Evolutionary conservation across 1,284 basidiomycete genomes (phyloP).

Genomic region (Ustilago esculenta): DNA sequence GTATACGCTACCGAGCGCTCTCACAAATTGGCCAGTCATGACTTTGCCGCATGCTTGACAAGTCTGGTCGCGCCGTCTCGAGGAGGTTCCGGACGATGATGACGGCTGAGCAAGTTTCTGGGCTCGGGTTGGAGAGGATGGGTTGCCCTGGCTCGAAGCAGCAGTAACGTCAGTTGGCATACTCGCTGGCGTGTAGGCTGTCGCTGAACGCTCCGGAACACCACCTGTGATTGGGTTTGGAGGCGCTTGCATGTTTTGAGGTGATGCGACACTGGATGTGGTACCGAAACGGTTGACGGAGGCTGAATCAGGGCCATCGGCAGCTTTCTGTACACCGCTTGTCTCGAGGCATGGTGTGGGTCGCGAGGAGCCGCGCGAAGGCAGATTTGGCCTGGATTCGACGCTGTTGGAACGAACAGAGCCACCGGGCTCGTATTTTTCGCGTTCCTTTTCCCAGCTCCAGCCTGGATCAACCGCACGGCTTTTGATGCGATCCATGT

Average conservation of each 20-base stretch:
- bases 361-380: conserved; percentile 31
- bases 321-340: background rate
- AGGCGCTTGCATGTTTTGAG: conserved; percentile 27
- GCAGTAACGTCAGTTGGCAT: background rate
- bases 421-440: conserved; percentile 30
- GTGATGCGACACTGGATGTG: conserved; percentile 29
- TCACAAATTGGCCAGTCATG: conserved; percentile 92
- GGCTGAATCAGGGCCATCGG: conserved; percentile 3
- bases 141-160: background rate
- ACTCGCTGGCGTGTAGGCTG: background rate
- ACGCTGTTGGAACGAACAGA: conserved; percentile 38
- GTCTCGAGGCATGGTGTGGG: conserved; percentile 37
- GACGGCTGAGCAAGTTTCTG: conserved; percentile 11
- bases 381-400: conserved; percentile 36
- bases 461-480: conserved; percentile 50
- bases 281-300: conserved; percentile 11
- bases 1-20: conserved; percentile 91
- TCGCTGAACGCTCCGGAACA: conserved; percentile 4
- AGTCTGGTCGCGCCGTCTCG: conserved; percentile 49
- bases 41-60: conserved; percentile 61
- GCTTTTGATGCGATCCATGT: conserved; percentile 50
- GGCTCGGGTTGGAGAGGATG: background rate
- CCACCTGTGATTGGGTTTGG: conserved; percentile 15
- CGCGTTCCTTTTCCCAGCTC: conserved; percentile 49
- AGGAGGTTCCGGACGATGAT: conserved; percentile 7